phyloP scores from a whole-genome alignment of 352 stramenopile genomes.

The Phytopythium kandeliae region DNA sequence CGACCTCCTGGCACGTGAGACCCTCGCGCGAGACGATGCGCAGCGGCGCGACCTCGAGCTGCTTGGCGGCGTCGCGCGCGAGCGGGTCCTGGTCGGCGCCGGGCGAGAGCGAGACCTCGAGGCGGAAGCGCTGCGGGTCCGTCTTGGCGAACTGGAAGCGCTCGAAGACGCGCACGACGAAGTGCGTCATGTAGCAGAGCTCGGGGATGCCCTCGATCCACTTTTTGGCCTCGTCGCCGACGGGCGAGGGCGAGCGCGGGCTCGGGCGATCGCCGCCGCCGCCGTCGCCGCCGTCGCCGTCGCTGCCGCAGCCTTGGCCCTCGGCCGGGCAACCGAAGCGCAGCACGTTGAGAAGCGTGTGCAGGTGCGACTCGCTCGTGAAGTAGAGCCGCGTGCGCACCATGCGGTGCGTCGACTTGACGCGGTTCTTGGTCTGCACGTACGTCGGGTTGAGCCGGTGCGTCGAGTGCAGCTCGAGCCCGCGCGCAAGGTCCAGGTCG shows the following conservation, averaged over 20 bases:
- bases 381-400: conserved; percentile 99
- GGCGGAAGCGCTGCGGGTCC: conserved; percentile 73
- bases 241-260: conserved; percentile 49
- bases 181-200: conserved; percentile 99
- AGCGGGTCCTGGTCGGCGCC: conserved; percentile 75
- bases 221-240: conserved; percentile 71
- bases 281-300: too few species aligned
- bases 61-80: conserved; percentile 42
- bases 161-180: conserved; percentile 99
- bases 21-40: conserved; percentile 82
- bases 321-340: conserved; percentile 70
- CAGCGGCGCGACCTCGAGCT: conserved; percentile 65
- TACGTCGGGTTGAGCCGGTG: conserved; percentile 82
- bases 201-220: conserved; percentile 92
- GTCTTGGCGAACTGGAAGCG: conserved; percentile 58
- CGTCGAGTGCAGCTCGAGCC: conserved; percentile 60
- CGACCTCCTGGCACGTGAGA: conserved; percentile 77
- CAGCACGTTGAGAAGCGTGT: conserved; percentile 98
- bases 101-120: conserved; percentile 83
- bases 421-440: conserved; percentile 67
- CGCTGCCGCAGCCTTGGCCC: too few species aligned
- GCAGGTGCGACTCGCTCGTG: conserved; percentile 98
- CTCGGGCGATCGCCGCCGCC: too few species aligned
- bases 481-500: conserved; percentile 77
- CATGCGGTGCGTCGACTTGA: conserved; percentile 92